Percentiles rank a stretch among this genome's conserved stretches.
Conservation (phyloP, 176 grass and related monocot species). For the Ensete glaucum region DNA sequence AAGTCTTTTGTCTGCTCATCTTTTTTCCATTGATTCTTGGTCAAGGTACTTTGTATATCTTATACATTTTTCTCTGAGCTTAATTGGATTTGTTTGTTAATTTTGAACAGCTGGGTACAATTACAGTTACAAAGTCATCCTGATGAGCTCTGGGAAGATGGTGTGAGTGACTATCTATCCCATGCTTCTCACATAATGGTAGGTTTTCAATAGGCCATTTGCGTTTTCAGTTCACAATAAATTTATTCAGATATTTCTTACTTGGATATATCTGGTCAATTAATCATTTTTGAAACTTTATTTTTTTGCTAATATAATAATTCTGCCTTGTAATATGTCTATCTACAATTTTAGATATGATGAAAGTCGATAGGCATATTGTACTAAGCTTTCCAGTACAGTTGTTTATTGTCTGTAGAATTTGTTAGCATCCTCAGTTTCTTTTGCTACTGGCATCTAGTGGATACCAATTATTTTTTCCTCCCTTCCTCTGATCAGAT, state of each 20-base stretch:
- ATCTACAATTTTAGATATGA: no score
- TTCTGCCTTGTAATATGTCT: no score
- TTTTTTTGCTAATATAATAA: no score
- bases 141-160: conserved; percentile 86
- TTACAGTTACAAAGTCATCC: conserved; percentile 72
- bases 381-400: no score
- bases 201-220: conserved; percentile 2
- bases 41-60: not conserved
- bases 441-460: no score
- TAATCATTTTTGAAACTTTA: not conserved
- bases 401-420: no score
- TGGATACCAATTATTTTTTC: no score
- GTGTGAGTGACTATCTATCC: conserved; percentile 57
- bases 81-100: conserved; percentile 12
- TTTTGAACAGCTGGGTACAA: conserved; percentile 75
- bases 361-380: no score
- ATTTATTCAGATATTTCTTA: not conserved
- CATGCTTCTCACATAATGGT: conserved; percentile 85
- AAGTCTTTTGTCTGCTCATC: no score
- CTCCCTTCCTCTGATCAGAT: no score
- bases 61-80: not conserved
- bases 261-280: not conserved
- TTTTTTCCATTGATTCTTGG: not conserved
- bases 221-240: not conserved
- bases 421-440: no score